These are phyloP conservation scores for Dissophora ornata DNA, from an alignment of 192 early-diverging fungal species.

Conservation along the genomic window DNA sequence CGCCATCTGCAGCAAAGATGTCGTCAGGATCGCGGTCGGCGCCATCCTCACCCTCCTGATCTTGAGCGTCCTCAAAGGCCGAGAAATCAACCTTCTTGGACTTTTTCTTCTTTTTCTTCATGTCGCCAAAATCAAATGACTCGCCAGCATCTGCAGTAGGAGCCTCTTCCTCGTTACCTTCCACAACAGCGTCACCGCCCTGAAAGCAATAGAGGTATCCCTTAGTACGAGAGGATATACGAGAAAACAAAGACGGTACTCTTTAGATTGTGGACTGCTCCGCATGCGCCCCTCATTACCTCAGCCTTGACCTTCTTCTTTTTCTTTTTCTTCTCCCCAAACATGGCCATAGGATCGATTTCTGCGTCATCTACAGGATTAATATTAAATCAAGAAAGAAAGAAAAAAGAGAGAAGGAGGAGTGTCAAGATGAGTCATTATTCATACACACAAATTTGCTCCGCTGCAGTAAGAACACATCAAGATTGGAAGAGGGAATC, in stretches of 20 bases:
- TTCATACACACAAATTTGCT: too few species aligned
- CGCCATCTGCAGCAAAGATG: conserved; percentile 57
- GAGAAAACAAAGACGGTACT: background rate
- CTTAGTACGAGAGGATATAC: too few species aligned
- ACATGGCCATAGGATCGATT: conserved; percentile 71
- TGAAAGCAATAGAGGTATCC: too few species aligned
- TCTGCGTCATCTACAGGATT: conserved; percentile 58
- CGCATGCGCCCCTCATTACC: too few species aligned
- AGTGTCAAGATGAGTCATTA: background rate
- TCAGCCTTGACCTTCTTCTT: conserved; percentile 81
- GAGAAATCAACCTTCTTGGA: conserved; percentile 84
- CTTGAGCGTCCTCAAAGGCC: conserved; percentile 71
- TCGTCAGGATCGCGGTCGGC: conserved; percentile 66
- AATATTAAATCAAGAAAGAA: too few species aligned
- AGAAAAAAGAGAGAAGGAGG: background rate
- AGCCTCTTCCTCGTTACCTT: conserved; percentile 56
- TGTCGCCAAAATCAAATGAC: conserved; percentile 71
- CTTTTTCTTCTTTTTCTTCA: conserved; percentile 86
- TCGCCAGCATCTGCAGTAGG: conserved; percentile 56
- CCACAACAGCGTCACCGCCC: conserved; percentile 55
- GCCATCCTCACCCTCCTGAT: conserved; percentile 63
- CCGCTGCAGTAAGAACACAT: too few species aligned
- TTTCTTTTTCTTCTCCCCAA: conserved; percentile 89
- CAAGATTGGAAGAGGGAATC: too few species aligned
- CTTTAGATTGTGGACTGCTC: too few species aligned